phyloP scores from a whole-genome alignment of 176 grass and related monocot genomes.

The Zoysia japonica region DNA sequence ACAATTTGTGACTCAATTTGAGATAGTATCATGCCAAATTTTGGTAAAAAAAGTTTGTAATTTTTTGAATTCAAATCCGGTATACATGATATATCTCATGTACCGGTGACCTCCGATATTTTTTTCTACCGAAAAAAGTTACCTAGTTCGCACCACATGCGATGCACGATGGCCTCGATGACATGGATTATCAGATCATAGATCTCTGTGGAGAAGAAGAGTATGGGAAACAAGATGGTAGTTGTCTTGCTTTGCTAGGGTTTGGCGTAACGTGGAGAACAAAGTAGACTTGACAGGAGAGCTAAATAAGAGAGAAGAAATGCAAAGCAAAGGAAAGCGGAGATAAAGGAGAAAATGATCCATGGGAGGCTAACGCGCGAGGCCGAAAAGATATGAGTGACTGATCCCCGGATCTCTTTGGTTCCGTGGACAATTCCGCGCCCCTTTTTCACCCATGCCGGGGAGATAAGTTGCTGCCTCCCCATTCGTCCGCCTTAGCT shows the following conservation, averaged over 20 bases:
- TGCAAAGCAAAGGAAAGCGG: not conserved
- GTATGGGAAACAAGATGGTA: not conserved
- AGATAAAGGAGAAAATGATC: not conserved
- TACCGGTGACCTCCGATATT: no score
- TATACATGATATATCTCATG: no score
- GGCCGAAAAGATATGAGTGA: not conserved
- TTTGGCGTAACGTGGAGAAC: not conserved
- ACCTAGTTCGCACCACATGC: not conserved
- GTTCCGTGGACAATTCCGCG: not conserved
- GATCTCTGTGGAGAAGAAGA: not conserved
- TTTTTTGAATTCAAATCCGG: no score
- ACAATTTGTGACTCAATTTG: no score
- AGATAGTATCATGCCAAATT: no score
- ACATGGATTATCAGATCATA: not conserved
- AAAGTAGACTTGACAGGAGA: not conserved
- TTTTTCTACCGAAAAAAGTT: no score
- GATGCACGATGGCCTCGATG: not conserved
- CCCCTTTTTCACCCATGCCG: not conserved
- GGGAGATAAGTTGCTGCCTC: constrained; percentile 1
- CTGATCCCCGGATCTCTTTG: not conserved
- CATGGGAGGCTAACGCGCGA: not conserved
- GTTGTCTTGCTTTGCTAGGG: not conserved
- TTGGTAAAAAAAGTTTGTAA: no score
- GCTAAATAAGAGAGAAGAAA: not conserved
- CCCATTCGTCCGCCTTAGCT: not conserved